A percentile compares a stretch with the other conserved stretches of the same genome.
Conservation (phyloP, 805 yeast genomes). For the Lipomyces yamadae region DNA sequence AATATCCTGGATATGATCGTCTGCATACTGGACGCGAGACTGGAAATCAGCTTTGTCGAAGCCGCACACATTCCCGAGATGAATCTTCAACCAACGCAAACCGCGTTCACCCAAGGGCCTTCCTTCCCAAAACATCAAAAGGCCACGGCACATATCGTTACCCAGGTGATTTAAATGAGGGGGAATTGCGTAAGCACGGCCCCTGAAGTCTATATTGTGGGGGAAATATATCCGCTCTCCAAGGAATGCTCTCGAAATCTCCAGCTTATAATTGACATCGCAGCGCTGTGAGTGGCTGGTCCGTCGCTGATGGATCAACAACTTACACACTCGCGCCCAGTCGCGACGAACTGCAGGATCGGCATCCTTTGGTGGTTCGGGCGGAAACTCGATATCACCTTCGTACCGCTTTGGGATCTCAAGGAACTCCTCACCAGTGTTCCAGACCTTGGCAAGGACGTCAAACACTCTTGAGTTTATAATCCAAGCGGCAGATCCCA, state of each 20-base stretch:
- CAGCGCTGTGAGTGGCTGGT: slow-evolving; percentile 85
- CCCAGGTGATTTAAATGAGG: slow-evolving; percentile 70
- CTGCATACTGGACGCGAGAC: slow-evolving; percentile 57
- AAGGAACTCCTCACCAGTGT: slow-evolving; percentile 73
- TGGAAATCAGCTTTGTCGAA: slow-evolving; percentile 58
- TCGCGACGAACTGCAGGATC: slow-evolving; percentile 74
- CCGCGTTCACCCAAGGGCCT: slow-evolving; percentile 58
- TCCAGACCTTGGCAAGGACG: slow-evolving; percentile 81
- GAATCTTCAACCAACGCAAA: slow-evolving; percentile 64
- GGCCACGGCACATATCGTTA: slow-evolving; percentile 62
- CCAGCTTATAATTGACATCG: slow-evolving; percentile 89
- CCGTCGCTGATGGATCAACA: slow-evolving; percentile 62
- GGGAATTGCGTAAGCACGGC: slow-evolving; percentile 67
- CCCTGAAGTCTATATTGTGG: slow-evolving; percentile 67
- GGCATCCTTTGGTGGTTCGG: slow-evolving; percentile 63
- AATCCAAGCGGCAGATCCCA: slow-evolving; percentile 92
- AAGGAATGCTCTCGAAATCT: slow-evolving; percentile 89
- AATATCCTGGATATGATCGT: slow-evolving; percentile 53
- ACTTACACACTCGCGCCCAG: slow-evolving; percentile 67
- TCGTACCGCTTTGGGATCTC: slow-evolving; percentile 61
- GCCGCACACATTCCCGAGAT: slow-evolving; percentile 64
- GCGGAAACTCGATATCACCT: slow-evolving; percentile 56
- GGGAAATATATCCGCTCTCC: slow-evolving; percentile 67
- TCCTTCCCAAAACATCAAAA: slow-evolving; percentile 65
- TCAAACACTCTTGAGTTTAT: slow-evolving; percentile 74